Evolutionary conservation across 352 stramenopile genomes (phyloP), one percentile per base, ranked within the genome.

Genomic region (Phytopythium boreale): DNA sequence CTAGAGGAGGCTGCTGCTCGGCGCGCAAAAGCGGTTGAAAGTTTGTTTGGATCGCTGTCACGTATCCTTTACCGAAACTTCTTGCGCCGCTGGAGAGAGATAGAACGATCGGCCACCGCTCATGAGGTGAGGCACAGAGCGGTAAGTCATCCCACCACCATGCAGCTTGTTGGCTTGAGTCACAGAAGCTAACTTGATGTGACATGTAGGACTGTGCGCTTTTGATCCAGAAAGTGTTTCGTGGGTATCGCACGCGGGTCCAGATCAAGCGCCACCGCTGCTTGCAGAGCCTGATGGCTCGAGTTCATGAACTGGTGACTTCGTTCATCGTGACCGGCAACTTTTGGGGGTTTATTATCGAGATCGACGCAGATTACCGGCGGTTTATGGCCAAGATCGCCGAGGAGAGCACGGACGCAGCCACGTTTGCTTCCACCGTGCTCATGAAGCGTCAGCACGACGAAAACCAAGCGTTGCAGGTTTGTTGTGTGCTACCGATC

Each of bases 391-490:
- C 81, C n/a, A 69, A 79, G 29, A 74, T 85, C 22, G 47, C 50
- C 19, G 50, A 78, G 11, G 82, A 91, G 41, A 66, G 79, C 46
- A 36, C 71, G 5, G 61, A 88, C 46, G 80, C 77, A 19, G 62
- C 64, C 27, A 89, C 80, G 1, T 91, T 89, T 53, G 66, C 86
- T 20, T 69, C 76, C 19, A 76, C 69, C 14, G 60, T 91, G 2
- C 57, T 89, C 24, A 71, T 62, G 1, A 67, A 86, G 43, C 79
- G 82, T 22, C 77, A 82, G 26, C 31, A 59, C 0, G 76, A 85
- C 12, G 76, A 89, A 37, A 71, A 88, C 19, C 69, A 75, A 57
- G 75, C 87, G 69, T 86, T 89, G 71, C 79, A 89, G 74, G 74
- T 83, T n/a, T 34, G 47, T 11, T 24, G 66, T 24, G 24, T 17